phyloP scores from a whole-genome alignment of 176 grass and related monocot species.

The Metroxylon sagu region DNA sequence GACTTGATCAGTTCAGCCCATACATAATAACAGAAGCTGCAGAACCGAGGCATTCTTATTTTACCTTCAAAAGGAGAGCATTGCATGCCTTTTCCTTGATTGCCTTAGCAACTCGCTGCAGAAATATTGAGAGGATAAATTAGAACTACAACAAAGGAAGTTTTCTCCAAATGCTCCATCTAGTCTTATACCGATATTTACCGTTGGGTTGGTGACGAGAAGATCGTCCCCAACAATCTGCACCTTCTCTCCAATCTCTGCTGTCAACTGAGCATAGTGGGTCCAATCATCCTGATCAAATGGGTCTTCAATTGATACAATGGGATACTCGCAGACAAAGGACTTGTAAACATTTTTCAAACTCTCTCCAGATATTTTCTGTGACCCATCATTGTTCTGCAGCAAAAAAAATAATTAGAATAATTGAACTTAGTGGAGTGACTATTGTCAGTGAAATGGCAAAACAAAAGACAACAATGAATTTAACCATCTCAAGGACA shows the following conservation, averaged over 20 bases:
- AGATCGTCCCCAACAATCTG: slow-evolving; percentile 98
- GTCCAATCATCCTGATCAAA: slow-evolving; percentile 95
- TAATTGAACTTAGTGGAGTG: too few species aligned
- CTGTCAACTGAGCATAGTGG: slow-evolving; percentile 81
- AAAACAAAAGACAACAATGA: too few species aligned
- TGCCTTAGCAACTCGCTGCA: slow-evolving; percentile 88
- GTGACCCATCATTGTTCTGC: slow-evolving; percentile 75
- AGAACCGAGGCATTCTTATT: not conserved
- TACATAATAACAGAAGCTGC: slow-evolving; percentile 21
- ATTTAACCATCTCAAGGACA: too few species aligned
- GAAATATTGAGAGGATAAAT: not conserved
- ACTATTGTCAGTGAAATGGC: too few species aligned
- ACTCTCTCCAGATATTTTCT: slow-evolving; percentile 70
- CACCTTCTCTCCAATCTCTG: slow-evolving; percentile 68
- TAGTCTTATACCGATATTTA: slow-evolving; percentile 19
- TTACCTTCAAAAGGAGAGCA: slow-evolving; percentile 92
- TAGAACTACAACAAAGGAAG: not conserved
- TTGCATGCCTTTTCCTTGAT: slow-evolving; percentile 87
- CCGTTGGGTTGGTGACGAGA: slow-evolving; percentile 91
- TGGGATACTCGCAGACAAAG: slow-evolving; percentile 70
- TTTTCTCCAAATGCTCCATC: too few species aligned
- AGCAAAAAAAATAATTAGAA: not conserved
- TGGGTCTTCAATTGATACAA: slow-evolving; percentile 90
- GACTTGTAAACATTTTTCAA: slow-evolving; percentile 88
- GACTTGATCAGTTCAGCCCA: not conserved